Evolutionary conservation across 2,329 filamentous ascomycete species (phyloP).

Genomic region (Phialemonium atrogriseum): DNA sequence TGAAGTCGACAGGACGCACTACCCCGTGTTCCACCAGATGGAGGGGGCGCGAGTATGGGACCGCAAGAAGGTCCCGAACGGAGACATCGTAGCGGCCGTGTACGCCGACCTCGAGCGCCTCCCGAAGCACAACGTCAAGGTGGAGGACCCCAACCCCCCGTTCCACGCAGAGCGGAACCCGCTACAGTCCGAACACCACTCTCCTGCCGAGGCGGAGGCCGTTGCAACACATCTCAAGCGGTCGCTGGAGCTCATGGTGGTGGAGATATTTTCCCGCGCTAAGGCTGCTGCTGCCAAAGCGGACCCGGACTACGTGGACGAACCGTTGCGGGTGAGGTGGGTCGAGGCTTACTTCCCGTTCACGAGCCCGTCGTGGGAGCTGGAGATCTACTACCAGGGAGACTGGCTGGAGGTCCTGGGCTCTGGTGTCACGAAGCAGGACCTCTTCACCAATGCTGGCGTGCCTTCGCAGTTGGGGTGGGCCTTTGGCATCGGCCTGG

Average conservation of each 20-base stretch:
- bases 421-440: constrained; percentile 83
- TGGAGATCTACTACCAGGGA: constrained; percentile 89
- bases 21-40: constrained; percentile 98
- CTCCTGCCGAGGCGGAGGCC: constrained; percentile 68
- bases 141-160: constrained; percentile 77
- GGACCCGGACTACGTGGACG: constrained; percentile 43
- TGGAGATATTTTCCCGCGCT: constrained; percentile 78
- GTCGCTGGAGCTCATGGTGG: constrained; percentile 81
- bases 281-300: constrained; percentile 52
- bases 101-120: constrained; percentile 62
- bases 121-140: constrained; percentile 64
- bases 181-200: constrained; percentile 64
- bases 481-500: constrained; percentile 92
- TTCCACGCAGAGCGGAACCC: constrained; percentile 75
- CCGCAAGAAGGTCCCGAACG: constrained; percentile 47
- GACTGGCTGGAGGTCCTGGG: constrained; percentile 95
- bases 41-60: constrained; percentile 91
- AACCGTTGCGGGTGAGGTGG: constrained; percentile 83
- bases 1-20: constrained; percentile 90
- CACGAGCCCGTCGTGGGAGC: constrained; percentile 89
- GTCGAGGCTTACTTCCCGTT: constrained; percentile 97
- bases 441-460: constrained; percentile 68
- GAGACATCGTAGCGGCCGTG: constrained; percentile 57
- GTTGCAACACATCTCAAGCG: constrained; percentile 80
- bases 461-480: constrained; percentile 73